Evolutionary conservation across 2,329 filamentous ascomycete species (phyloP).

Genomic region (Aspergillus ochraceoroseus): DNA sequence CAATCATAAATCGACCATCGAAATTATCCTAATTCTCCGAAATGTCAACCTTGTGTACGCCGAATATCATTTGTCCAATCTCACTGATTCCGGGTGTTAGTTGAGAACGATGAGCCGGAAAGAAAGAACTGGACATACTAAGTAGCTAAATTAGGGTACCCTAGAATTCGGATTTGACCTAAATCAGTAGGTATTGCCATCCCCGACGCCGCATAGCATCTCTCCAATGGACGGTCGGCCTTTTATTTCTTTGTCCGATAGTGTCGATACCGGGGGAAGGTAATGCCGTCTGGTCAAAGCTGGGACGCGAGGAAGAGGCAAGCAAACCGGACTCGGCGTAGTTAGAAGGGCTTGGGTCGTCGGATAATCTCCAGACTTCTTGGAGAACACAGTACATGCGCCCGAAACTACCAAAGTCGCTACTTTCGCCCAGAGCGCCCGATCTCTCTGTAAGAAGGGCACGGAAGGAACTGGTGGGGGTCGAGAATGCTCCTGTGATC

Average conservation of each 20-base stretch:
- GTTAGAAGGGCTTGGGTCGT: constrained; percentile 45
- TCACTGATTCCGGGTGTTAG: too few relatives aligned
- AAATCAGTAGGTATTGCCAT: constrained; percentile 4
- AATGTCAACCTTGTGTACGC: too few relatives aligned
- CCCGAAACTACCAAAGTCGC: constrained; percentile 76
- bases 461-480: constrained; percentile 68
- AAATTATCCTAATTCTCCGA: too few relatives aligned
- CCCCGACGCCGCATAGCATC: not conserved
- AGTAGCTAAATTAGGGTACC: not conserved
- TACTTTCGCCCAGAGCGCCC: constrained; percentile 66
- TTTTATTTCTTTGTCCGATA: not conserved
- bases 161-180: not conserved
- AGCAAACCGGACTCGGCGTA: not conserved
- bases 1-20: too few relatives aligned
- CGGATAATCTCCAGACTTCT: constrained; percentile 73
- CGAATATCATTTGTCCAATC: too few relatives aligned
- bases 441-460: constrained; percentile 69
- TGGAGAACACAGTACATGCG: constrained; percentile 70
- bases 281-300: not conserved
- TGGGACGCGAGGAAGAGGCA: not conserved
- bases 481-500: constrained; percentile 73
- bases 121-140: not conserved
- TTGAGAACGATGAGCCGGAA: not conserved
- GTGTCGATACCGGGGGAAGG: not conserved
- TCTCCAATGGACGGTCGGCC: not conserved